Conservation (phyloP, 78 protist species). For the Dictyostelium discoideum region DNA sequence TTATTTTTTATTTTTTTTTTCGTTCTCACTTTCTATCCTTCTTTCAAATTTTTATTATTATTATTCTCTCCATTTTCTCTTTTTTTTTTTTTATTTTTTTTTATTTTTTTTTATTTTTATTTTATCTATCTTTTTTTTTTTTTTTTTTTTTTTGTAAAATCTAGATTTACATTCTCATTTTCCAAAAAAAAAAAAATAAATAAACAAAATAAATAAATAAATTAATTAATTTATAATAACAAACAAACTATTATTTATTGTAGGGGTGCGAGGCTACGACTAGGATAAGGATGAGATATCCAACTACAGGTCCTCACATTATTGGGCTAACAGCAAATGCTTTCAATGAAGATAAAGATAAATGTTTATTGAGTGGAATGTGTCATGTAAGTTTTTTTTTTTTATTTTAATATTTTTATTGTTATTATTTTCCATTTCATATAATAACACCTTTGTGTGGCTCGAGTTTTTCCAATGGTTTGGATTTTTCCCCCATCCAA, state of each 20-base stretch:
- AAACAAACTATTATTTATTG: too few relatives aligned
- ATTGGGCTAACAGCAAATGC: conserved; percentile 58
- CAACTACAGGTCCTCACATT: conserved; percentile 37
- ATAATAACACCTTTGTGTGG: neutral
- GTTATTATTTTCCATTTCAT: neutral
- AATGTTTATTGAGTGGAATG: conserved; percentile 67
- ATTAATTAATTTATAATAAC: too few relatives aligned
- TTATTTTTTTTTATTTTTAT: too few relatives aligned
- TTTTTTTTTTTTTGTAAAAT: too few relatives aligned
- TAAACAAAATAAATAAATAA: too few relatives aligned
- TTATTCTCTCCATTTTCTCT: neutral
- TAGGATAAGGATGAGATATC: conserved; percentile 3
- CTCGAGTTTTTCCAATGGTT: neutral
- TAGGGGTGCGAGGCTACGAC: conserved; percentile 23
- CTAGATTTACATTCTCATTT: too few relatives aligned
- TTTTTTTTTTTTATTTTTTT: too few relatives aligned
- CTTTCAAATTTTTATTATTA: too few relatives aligned
- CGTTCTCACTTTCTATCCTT: neutral
- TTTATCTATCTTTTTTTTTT: too few relatives aligned
- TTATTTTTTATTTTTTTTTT: too few relatives aligned
- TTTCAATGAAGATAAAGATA: conserved; percentile 45
- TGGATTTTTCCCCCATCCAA: neutral
- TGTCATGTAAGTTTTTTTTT: conserved; percentile 23
- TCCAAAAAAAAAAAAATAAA: too few relatives aligned
- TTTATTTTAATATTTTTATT: neutral